Evolutionary conservation across 2,329 filamentous ascomycete genomes (phyloP), one percentile per base, ranked within the genome.

Genomic region (Coniochaeta sp.): DNA sequence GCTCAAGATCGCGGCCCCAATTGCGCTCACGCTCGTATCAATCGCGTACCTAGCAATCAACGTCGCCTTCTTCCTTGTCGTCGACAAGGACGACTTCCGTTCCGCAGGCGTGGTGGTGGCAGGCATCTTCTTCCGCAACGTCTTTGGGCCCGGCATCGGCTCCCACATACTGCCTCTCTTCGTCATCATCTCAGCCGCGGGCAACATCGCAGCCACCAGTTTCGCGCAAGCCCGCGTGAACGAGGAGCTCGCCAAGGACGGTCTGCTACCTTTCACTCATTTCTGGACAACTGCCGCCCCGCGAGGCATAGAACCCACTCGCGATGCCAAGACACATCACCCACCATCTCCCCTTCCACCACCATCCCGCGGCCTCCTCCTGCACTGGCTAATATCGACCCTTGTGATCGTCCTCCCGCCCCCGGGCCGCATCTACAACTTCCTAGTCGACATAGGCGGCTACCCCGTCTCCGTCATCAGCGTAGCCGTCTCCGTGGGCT

Each of bases 361-460:
- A 1, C 73, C 72, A 6, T 61, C 64, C 1, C 67, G 71, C n/a
- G 72, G 73, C 11, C 71, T 84, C 19, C 76, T 79, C 19, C 78
- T 89, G 57, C 82, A 88, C 62, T 88, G 84, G 71, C 74, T 86
- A 19, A 83, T 85, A 34, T 87, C 84, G 1, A 79, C 80, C 16
- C 70, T 87, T 31, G 79, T 82, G 8, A 84, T 79, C 40, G 72
- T 82, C 1, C 76, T 81, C 2, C 78, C 76, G 2, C 80, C 80
- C 6, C 79, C 79, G 2, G 73, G 72, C 4, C 67, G 69, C 28
- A 72, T 73, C 28, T 75, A 73, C 66, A 72, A 72, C 64, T 74
- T 75, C 66, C 67, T 74, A 14, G 71, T 74, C 47, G 70, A 74
- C 58, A 69, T 75, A 8, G 72, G 71, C 44, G 71, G 72, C 7